Conservation (phyloP, 768 basidiomycete species). For the Crepidotus variabilis region DNA sequence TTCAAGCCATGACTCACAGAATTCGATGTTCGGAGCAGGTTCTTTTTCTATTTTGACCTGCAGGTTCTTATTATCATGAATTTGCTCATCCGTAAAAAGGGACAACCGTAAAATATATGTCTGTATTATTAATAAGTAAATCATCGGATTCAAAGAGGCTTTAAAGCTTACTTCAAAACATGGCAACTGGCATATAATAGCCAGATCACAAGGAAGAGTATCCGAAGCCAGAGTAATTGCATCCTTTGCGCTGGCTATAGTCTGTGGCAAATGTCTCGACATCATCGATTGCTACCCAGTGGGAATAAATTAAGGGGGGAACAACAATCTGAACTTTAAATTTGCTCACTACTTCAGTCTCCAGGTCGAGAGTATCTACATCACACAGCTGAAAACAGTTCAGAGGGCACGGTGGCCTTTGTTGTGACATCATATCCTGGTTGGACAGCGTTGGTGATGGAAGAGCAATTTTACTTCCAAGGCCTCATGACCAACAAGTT, state of each 20-base stretch:
- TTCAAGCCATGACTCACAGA: slow-evolving; percentile 3
- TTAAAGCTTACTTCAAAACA: slow-evolving; percentile 40
- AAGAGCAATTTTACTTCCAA: not conserved
- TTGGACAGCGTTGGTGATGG: slow-evolving; percentile 5
- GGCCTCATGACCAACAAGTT: not conserved
- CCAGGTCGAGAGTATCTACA: slow-evolving; percentile 1
- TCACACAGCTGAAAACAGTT: slow-evolving; percentile 10
- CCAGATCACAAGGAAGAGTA: slow-evolving; percentile 44
- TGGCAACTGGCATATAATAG: slow-evolving; percentile 40
- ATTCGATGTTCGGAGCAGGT: slow-evolving; percentile 2
- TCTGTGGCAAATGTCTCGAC: slow-evolving; percentile 18
- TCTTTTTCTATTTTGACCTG: not conserved
- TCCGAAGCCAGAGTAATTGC: slow-evolving; percentile 43
- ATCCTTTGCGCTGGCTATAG: slow-evolving; percentile 24
- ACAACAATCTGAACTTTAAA: no score
- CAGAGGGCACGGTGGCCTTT: not conserved
- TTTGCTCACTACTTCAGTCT: not conserved
- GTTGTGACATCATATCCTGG: not conserved
- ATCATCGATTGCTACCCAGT: no score
- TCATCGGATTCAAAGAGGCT: slow-evolving; percentile 14
- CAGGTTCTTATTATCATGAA: not conserved
- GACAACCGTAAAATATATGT: slow-evolving; percentile 19
- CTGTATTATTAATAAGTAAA: slow-evolving; percentile 19
- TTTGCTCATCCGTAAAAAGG: slow-evolving; percentile 13
- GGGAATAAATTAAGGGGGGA: no score